These are phyloP conservation scores for Xylaria sp. DNA, from an alignment of 2,329 filamentous ascomycete genomes.

Conservation along the genomic window DNA sequence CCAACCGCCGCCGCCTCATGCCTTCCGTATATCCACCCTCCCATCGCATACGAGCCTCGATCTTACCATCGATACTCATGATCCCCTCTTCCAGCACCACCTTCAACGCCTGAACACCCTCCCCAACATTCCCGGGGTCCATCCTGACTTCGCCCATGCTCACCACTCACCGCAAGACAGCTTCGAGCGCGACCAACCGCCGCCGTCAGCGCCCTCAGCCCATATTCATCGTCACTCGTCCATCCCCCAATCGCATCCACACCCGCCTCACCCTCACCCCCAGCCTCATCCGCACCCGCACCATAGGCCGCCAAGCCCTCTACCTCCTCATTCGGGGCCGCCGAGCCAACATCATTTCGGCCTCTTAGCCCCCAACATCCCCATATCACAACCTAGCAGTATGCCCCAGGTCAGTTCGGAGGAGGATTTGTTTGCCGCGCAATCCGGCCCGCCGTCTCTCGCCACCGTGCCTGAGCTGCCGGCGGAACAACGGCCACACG, in stretches of 20 bases:
- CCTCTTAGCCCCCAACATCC: conserved; percentile 45
- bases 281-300: conserved; percentile 24
- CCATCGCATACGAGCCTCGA: conserved; percentile 45
- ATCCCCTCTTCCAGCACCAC: conserved; percentile 44
- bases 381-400: conserved; percentile 23
- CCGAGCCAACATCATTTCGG: conserved; percentile 51
- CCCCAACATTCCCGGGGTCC: conserved; percentile 42
- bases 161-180: conserved; percentile 33
- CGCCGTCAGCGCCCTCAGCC: conserved; percentile 30
- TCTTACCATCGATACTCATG: conserved; percentile 49
- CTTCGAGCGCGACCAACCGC: conserved; percentile 43
- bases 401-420: conserved; percentile 43
- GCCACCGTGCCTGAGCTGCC: conserved; percentile 39
- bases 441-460: conserved; percentile 31
- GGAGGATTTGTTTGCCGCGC: conserved; percentile 43
- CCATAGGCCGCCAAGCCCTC: conserved; percentile 35
- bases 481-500: conserved; percentile 52
- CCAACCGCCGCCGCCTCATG: conserved; percentile 23
- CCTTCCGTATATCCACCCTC: conserved; percentile 38
- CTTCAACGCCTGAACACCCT: conserved; percentile 45
- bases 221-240: conserved; percentile 32
- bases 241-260: conserved; percentile 32
- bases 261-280: too few relatives aligned
- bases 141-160: conserved; percentile 34
- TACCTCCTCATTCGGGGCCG: conserved; percentile 43